These are phyloP conservation scores for Lentinula detonsa DNA, from an alignment of 768 basidiomycete genomes.

Conservation along the genomic window DNA sequence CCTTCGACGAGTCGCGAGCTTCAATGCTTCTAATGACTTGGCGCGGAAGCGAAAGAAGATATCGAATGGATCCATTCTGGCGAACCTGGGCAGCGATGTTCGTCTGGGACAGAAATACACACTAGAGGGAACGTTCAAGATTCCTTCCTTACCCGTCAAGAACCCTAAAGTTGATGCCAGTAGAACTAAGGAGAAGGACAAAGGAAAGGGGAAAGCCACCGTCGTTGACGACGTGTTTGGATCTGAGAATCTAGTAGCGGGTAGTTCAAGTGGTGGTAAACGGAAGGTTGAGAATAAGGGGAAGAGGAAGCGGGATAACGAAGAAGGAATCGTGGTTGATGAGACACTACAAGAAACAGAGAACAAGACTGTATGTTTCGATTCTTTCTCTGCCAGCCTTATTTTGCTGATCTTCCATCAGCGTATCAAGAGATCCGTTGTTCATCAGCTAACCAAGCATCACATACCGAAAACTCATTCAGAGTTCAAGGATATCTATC, in stretches of 20 bases:
- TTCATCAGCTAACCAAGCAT: slow-evolving; percentile 36
- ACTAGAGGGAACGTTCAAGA: slow-evolving; percentile 29
- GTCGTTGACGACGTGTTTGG: slow-evolving; percentile 26
- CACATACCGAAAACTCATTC: slow-evolving; percentile 35
- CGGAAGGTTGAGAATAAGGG: slow-evolving; percentile 17
- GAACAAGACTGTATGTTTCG: slow-evolving; percentile 52
- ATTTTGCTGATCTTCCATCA: slow-evolving; percentile 13
- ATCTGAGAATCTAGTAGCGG: background rate
- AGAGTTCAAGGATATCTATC: slow-evolving; percentile 47
- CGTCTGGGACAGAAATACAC: slow-evolving; percentile 1
- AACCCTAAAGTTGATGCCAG: slow-evolving; percentile 14
- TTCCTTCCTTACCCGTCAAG: slow-evolving; percentile 38
- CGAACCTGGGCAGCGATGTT: slow-evolving; percentile 32
- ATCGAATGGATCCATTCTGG: slow-evolving; percentile 17
- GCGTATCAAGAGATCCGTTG: slow-evolving; percentile 39
- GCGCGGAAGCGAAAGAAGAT: slow-evolving; percentile 28
- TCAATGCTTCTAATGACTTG: slow-evolving; percentile 3
- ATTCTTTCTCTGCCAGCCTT: background rate
- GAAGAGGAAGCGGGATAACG: slow-evolving; percentile 20
- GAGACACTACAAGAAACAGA: slow-evolving; percentile 39
- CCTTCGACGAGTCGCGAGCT: background rate
- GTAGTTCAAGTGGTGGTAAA: slow-evolving; percentile 7
- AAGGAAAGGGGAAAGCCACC: slow-evolving; percentile 33
- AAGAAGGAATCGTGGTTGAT: slow-evolving; percentile 15
- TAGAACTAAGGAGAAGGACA: slow-evolving; percentile 13